Conservation (phyloP, 1,284 basidiomycete genomes). For the Bjerkandera adusta region DNA sequence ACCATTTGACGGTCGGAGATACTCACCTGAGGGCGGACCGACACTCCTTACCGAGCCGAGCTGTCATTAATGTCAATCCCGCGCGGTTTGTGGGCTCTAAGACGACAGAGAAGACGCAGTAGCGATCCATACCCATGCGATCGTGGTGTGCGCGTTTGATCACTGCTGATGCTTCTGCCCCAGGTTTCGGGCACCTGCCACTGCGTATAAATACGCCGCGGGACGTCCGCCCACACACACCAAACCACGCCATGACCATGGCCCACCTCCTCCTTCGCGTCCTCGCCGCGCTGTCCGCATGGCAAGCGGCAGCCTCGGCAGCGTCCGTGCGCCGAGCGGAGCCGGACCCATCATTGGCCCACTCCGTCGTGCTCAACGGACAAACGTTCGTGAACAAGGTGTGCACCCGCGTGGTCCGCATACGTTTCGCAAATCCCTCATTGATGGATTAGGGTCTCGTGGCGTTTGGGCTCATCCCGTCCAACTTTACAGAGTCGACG, state of each 20-base stretch:
- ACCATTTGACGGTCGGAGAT: too few relatives aligned
- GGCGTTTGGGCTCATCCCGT: constrained; percentile 37
- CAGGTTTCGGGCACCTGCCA: too few relatives aligned
- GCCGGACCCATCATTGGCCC: constrained; percentile 13
- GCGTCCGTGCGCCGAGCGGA: constrained; percentile 6
- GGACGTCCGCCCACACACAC: not conserved
- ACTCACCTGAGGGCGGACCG: too few relatives aligned
- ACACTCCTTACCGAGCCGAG: too few relatives aligned
- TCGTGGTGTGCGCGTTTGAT: too few relatives aligned
- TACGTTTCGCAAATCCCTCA: not conserved
- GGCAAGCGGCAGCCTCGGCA: not conserved
- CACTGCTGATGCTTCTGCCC: too few relatives aligned
- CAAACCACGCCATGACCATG: constrained; percentile 5
- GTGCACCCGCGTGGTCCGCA: not conserved
- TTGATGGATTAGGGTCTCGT: constrained; percentile 36
- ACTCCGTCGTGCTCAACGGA: constrained; percentile 12
- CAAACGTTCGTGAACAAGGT: constrained; percentile 17
- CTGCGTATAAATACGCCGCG: constrained; percentile 4
- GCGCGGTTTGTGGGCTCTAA: too few relatives aligned
- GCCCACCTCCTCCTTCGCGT: constrained; percentile 6
- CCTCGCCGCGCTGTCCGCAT: not conserved
- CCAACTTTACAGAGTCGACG: constrained; percentile 35
- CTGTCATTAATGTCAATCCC: too few relatives aligned
- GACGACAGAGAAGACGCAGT: too few relatives aligned
- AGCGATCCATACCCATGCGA: too few relatives aligned